phyloP scores from a whole-genome alignment of 2,329 filamentous ascomycete species.

The Talaromyces sp. region DNA sequence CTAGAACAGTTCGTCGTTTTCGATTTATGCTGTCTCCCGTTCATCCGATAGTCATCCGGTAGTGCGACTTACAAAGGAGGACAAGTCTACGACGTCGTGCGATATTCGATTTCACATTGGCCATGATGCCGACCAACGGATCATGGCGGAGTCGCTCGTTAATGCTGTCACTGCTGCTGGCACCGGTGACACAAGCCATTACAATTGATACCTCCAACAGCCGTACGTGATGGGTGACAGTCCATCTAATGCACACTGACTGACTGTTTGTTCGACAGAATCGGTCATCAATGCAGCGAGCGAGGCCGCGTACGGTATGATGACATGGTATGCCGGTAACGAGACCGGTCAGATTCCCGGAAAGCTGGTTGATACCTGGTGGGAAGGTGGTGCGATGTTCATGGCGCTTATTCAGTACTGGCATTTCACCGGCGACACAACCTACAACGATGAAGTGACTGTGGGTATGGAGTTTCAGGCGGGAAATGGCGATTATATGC shows the following conservation, averaged over 20 bases:
- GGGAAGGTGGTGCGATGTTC: slow-evolving; percentile 48
- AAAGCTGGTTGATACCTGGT: slow-evolving; percentile 49
- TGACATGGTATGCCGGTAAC: slow-evolving; percentile 51
- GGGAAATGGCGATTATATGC: slow-evolving; percentile 43
- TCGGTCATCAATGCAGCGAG: slow-evolving; percentile 50
- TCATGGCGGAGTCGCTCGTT: slow-evolving; percentile 18
- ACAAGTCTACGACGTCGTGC: neutral
- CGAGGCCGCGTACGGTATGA: slow-evolving; percentile 49
- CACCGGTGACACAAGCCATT: slow-evolving; percentile 18
- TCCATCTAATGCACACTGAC: neutral
- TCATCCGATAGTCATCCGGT: neutral
- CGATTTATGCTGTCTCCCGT: neutral
- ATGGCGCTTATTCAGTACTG: slow-evolving; percentile 44
- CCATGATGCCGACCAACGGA: slow-evolving; percentile 5
- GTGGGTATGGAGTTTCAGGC: slow-evolving; percentile 41
- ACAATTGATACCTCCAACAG: neutral
- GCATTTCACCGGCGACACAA: slow-evolving; percentile 43
- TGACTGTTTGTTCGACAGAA: slow-evolving; percentile 27
- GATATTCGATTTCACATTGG: neutral
- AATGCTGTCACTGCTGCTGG: slow-evolving; percentile 15
- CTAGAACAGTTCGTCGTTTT: neutral
- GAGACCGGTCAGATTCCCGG: slow-evolving; percentile 53
- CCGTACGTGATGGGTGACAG: neutral
- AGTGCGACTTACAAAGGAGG: neutral
- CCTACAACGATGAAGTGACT: slow-evolving; percentile 39